Evolutionary conservation across 805 yeast species (phyloP).

Genomic region (Saccharomycopsis schoenii): DNA sequence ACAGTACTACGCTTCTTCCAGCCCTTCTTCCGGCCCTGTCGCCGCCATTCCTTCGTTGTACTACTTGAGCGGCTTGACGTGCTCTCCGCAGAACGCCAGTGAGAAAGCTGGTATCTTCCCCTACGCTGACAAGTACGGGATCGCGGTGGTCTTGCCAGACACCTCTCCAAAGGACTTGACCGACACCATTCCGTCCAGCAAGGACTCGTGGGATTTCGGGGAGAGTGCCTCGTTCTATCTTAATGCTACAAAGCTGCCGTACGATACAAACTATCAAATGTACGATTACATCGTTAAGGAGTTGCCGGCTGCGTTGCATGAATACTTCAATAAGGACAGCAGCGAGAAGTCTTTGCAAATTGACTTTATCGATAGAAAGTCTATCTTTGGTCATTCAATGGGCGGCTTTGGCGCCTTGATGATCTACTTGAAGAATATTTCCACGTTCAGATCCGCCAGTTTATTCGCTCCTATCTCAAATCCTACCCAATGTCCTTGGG

Average conservation of each 20-base stretch:
- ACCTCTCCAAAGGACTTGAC: conserved; percentile 89
- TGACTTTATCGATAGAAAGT: conserved; percentile 25
- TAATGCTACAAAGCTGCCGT: conserved; percentile 70
- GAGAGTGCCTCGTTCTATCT: conserved; percentile 93
- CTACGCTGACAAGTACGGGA: conserved; percentile 70
- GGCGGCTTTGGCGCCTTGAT: conserved; percentile 93
- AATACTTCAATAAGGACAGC: conserved; percentile 40
- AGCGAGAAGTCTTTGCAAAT: neutral
- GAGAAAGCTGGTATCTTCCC: conserved; percentile 87
- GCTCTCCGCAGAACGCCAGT: conserved; percentile 86
- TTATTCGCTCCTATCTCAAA: conserved; percentile 89
- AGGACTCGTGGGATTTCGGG: conserved; percentile 84
- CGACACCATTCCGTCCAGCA: conserved; percentile 55
- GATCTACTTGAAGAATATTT: conserved; percentile 48
- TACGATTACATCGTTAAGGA: conserved; percentile 73
- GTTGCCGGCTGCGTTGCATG: conserved; percentile 43
- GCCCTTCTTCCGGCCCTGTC: neutral
- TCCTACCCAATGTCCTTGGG: conserved; percentile 79
- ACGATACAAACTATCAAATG: conserved; percentile 72
- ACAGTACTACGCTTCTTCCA: conserved; percentile 27
- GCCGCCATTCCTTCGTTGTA: conserved; percentile 56
- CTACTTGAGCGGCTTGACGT: conserved; percentile 82
- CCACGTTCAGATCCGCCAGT: conserved; percentile 58
- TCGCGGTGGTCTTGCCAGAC: conserved; percentile 89
- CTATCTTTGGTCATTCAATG: conserved; percentile 97